A percentile compares a stretch with the other conserved stretches of the same genome.
Evolutionary conservation across 805 yeast species (phyloP).

Genomic region (Teunomyces cretensis): DNA sequence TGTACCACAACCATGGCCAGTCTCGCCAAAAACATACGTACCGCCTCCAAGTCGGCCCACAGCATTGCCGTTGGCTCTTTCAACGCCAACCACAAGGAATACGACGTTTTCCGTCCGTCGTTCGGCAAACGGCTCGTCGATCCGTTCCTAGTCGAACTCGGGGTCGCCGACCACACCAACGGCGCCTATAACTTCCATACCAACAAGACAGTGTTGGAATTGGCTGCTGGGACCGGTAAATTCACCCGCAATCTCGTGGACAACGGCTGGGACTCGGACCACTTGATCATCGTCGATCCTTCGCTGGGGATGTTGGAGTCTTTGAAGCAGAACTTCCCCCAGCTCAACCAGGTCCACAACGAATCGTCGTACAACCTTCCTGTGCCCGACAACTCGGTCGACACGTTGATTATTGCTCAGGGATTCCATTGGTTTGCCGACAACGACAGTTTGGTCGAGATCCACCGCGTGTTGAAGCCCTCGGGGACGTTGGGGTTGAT

Average conservation of each 20-base stretch:
- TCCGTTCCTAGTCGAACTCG: conserved; percentile 39
- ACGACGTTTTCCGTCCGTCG: conserved; percentile 54
- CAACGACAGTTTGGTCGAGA: conserved; percentile 44
- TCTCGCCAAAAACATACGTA: neutral
- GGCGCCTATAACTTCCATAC: conserved; percentile 13
- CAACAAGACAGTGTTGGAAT: conserved; percentile 39
- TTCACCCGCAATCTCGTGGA: conserved; percentile 48
- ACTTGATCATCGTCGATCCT: conserved; percentile 53
- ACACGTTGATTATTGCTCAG: conserved; percentile 55
- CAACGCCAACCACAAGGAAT: conserved; percentile 50
- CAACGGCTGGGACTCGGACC: conserved; percentile 34
- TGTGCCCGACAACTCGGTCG: conserved; percentile 41
- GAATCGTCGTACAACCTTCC: conserved; percentile 53
- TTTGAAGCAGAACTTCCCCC: conserved; percentile 48
- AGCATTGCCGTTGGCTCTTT: conserved; percentile 47
- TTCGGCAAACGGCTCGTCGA: conserved; percentile 44
- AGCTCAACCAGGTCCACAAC: conserved; percentile 24
- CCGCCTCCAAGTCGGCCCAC: conserved; percentile 17
- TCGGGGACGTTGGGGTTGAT: conserved; percentile 52
- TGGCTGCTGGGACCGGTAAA: conserved; percentile 67
- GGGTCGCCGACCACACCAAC: conserved; percentile 18
- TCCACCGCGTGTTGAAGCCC: conserved; percentile 48
- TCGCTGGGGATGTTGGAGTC: conserved; percentile 55
- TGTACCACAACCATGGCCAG: no score
- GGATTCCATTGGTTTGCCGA: conserved; percentile 72